Evolutionary conservation across 371 early-diverging fungal species (phyloP).

Genomic region (Mortierella sp.): DNA sequence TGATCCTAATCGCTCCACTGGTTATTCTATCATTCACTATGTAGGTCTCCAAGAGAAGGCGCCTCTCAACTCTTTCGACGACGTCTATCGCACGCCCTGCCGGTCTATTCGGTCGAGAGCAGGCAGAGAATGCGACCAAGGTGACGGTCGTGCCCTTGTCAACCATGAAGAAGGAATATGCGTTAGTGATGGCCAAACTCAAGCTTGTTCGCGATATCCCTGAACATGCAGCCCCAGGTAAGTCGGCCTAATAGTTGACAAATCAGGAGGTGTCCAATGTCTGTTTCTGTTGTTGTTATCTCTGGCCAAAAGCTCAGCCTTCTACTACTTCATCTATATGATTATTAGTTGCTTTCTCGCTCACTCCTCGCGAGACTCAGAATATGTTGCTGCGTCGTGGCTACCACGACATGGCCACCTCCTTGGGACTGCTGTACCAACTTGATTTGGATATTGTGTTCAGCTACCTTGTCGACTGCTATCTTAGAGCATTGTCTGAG

Average conservation of each 20-base stretch:
- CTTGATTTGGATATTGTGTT: constrained; percentile 41
- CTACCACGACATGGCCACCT: constrained; percentile 33
- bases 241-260: background rate
- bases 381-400: constrained; percentile 35
- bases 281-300: background rate
- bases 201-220: constrained; percentile 30
- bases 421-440: constrained; percentile 23
- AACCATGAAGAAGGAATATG: constrained; percentile 39
- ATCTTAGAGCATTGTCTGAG: constrained; percentile 19
- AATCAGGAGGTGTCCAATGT: too few species aligned
- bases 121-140: background rate
- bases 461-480: constrained; percentile 34
- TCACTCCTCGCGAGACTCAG: constrained; percentile 33
- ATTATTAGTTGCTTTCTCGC: constrained; percentile 17
- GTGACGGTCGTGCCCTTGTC: constrained; percentile 25
- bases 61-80: background rate
- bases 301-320: background rate
- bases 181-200: constrained; percentile 34
- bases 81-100: background rate
- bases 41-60: constrained; percentile 5
- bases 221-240: constrained; percentile 24
- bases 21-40: background rate
- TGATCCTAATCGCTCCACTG: background rate
- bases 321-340: background rate
- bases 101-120: background rate